Evolutionary conservation across 306 rosid genomes (phyloP).

Genomic region (Myrica gale): DNA sequence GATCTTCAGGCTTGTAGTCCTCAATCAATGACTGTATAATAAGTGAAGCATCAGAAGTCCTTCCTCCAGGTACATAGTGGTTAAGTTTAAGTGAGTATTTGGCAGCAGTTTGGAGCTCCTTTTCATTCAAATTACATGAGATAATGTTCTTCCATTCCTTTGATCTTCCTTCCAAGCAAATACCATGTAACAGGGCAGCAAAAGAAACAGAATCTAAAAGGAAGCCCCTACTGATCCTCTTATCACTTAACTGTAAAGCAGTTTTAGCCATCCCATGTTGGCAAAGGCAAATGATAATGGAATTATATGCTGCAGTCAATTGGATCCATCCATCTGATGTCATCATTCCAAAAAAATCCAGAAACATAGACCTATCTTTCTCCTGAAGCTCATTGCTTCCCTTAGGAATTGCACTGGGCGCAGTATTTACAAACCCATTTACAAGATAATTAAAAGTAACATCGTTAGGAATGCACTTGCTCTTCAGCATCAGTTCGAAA

Average conservation of each 20-base stretch:
- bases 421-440: constrained; percentile 60
- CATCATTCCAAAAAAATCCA: constrained; percentile 60
- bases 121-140: constrained; percentile 41
- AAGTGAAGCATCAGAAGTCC: constrained; percentile 53
- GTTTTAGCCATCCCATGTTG: constrained; percentile 62
- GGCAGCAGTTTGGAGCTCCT: constrained; percentile 55
- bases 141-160: constrained; percentile 61
- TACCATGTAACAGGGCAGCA: constrained; percentile 60
- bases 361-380: constrained; percentile 40
- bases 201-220: constrained; percentile 55
- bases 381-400: constrained; percentile 28
- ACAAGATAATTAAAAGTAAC: constrained; percentile 64
- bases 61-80: constrained; percentile 45
- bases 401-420: constrained; percentile 12
- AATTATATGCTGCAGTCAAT: constrained; percentile 57
- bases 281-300: constrained; percentile 68
- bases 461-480: constrained; percentile 67
- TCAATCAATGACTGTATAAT: constrained; percentile 58
- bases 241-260: constrained; percentile 53
- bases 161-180: constrained; percentile 61
- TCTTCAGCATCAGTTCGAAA: constrained; percentile 72
- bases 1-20: constrained; percentile 39
- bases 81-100: constrained; percentile 61
- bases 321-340: constrained; percentile 59
- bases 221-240: constrained; percentile 53